A percentile compares a stretch with the other conserved stretches of the same genome.
These are phyloP conservation scores for Yarrowia galli DNA, from an alignment of 1,139 yeast species.

Conservation along the genomic window DNA sequence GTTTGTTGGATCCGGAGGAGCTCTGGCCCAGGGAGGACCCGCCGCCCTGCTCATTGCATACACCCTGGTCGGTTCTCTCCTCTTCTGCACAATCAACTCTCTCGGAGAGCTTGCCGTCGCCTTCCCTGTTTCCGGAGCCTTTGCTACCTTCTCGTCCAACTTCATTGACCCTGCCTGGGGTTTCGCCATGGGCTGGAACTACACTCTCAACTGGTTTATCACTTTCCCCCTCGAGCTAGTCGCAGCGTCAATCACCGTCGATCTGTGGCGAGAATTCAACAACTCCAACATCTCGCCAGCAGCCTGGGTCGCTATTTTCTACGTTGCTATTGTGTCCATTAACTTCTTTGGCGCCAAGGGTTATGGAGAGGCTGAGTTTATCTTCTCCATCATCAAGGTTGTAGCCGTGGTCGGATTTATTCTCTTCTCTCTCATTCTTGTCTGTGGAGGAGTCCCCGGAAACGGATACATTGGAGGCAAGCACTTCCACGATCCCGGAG, in stretches of 20 bases:
- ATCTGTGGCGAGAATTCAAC: slow-evolving; percentile 61
- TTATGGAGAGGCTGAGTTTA: slow-evolving; percentile 74
- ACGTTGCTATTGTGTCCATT: slow-evolving; percentile 60
- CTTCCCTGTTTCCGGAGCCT: slow-evolving; percentile 82
- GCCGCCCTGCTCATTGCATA: slow-evolving; percentile 77
- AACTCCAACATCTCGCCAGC: slow-evolving; percentile 62
- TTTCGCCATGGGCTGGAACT: slow-evolving; percentile 84
- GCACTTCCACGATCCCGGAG: slow-evolving; percentile 69
- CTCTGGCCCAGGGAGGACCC: slow-evolving; percentile 78
- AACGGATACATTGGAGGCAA: slow-evolving; percentile 68
- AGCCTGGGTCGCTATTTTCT: slow-evolving; percentile 71
- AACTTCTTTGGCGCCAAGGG: slow-evolving; percentile 74
- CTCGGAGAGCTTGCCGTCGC: slow-evolving; percentile 84
- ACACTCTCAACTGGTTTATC: slow-evolving; percentile 77
- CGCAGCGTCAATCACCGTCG: slow-evolving; percentile 75
- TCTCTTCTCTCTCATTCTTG: slow-evolving; percentile 66
- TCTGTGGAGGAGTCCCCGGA: slow-evolving; percentile 71
- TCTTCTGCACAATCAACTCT: slow-evolving; percentile 80
- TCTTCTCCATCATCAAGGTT: slow-evolving; percentile 63
- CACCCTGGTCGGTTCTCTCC: slow-evolving; percentile 69
- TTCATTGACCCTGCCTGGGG: slow-evolving; percentile 82
- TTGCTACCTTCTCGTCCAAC: slow-evolving; percentile 71
- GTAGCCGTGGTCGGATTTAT: slow-evolving; percentile 68
- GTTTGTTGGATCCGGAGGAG: slow-evolving; percentile 76
- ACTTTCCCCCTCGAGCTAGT: slow-evolving; percentile 77